These are phyloP conservation scores for Lentinula sp. DNA, from an alignment of 768 basidiomycete genomes.

Conservation along the genomic window DNA sequence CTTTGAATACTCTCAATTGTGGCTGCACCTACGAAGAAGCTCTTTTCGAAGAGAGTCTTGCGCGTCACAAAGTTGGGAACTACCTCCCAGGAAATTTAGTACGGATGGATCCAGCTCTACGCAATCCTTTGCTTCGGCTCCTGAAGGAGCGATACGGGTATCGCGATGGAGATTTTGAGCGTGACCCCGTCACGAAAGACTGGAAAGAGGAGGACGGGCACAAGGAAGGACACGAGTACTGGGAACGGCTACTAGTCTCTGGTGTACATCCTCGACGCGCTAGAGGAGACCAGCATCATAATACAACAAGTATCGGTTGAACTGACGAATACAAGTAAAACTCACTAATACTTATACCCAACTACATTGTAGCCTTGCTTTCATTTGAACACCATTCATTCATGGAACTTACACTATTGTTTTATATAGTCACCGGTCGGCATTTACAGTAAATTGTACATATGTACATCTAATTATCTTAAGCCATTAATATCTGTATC, in stretches of 20 bases:
- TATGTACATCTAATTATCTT: background rate
- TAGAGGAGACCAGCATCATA: conserved; percentile 8
- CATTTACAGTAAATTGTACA: background rate
- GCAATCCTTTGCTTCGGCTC: conserved; percentile 72
- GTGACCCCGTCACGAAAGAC: conserved; percentile 52
- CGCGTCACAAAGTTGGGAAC: conserved; percentile 74
- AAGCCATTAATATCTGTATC: background rate
- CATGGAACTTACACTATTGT: background rate
- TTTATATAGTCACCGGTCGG: background rate
- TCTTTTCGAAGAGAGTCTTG: conserved; percentile 78
- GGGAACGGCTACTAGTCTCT: conserved; percentile 52
- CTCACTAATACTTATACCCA: background rate
- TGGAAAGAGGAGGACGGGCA: conserved; percentile 70
- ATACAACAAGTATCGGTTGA: background rate
- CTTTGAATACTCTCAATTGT: conserved; percentile 73
- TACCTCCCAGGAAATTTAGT: conserved; percentile 82
- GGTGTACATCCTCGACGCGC: conserved; percentile 20
- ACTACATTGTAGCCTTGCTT: background rate
- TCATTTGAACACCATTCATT: conserved; percentile 1
- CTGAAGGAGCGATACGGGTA: conserved; percentile 71
- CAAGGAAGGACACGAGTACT: conserved; percentile 49
- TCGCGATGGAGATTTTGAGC: conserved; percentile 82
- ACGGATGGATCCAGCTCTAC: conserved; percentile 83
- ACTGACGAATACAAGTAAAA: background rate
- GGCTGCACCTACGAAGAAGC: conserved; percentile 83